These are phyloP conservation scores for Aureobasidium leucospermi DNA, from an alignment of 2,329 filamentous ascomycete species.

Conservation along the genomic window DNA sequence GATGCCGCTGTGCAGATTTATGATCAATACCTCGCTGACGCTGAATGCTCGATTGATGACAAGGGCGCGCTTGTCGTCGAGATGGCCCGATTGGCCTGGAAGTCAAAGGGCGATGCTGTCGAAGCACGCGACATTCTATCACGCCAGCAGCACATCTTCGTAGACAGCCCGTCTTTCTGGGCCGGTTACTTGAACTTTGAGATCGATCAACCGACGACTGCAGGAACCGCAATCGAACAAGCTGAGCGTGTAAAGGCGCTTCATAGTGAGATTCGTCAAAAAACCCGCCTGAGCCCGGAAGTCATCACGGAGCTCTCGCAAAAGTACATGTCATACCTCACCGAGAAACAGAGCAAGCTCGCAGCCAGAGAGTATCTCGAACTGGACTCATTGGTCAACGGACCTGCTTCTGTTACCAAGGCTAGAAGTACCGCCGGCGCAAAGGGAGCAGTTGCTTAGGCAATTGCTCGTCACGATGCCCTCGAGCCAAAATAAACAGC, in stretches of 20 bases:
- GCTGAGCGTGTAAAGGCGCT: conserved; percentile 73
- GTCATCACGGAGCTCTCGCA: conserved; percentile 69
- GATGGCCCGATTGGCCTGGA: conserved; percentile 83
- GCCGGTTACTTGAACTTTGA: conserved; percentile 83
- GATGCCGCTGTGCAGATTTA: conserved; percentile 80
- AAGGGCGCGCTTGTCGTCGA: conserved; percentile 84
- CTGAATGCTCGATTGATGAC: conserved; percentile 64
- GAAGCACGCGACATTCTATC: conserved; percentile 79
- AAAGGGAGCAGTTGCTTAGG: neutral
- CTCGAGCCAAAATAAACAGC: neutral
- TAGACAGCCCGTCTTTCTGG: conserved; percentile 86
- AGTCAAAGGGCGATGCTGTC: conserved; percentile 69
- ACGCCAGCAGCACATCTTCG: conserved; percentile 75
- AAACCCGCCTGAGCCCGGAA: conserved; percentile 60
- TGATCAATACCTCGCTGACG: conserved; percentile 69
- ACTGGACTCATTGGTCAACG: conserved; percentile 81
- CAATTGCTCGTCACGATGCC: neutral
- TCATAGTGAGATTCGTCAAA: conserved; percentile 64
- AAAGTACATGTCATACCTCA: conserved; percentile 74
- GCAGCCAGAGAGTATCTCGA: conserved; percentile 79
- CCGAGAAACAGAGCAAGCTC: conserved; percentile 73
- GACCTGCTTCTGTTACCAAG: conserved; percentile 35
- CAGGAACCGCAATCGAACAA: conserved; percentile 56
- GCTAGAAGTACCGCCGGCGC: neutral
- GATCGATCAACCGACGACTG: conserved; percentile 67